Base-by-base conservation (phyloP, 2,329 filamentous ascomycete genomes). In the Xylariaceae sp. region DNA sequence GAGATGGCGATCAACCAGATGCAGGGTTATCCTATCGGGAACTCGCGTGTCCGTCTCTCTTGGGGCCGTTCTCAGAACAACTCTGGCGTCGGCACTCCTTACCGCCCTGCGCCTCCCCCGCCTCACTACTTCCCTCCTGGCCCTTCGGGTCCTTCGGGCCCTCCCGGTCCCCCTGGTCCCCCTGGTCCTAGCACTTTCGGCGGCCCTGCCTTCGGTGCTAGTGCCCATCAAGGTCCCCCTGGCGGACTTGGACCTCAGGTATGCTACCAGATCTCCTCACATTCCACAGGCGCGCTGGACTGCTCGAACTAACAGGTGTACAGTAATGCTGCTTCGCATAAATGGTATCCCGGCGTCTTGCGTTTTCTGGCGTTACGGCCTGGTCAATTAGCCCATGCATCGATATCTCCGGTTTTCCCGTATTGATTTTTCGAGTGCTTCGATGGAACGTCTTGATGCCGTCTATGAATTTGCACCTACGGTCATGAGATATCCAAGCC, bases 1-100 rank as follows among this genome's bases (percentile, higher is more conserved):
- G 94, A 99, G 80, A 99, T 99, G 94, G 94, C 94, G 68, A 99
- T 99, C 84, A 99, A 99, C 80, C 94, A 99, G 79, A 99, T 99
- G 94, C 94, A 99, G 78, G 94, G 94, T 62, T 99, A 99, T 75
- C 94, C 94, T 23, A 99, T 99, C 71, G 94, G 94, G 58, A 99
- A 99, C 82, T 97, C 93, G 51, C 92, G 94, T 66, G 94, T 99
- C 61, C 92, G 94, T 71, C 84, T 99, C 67, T 96, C 91, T 74
- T 99, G 94, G 94, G 94, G 94, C 65, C 90, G 94, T 65, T 95
- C 90, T 57, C 94, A 99, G 82, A 99, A 97, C 86, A 99, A 99
- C 82, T 97, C 93, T 63, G 94, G 94, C 59, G 94, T 96, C 61
- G 94, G 94, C 66, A 97, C 94, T 67, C 94, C 94, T 60, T 97